Evolutionary conservation across 108 stramenopile genomes (phyloP).

Genomic region (Aurantiochytrium sp.): DNA sequence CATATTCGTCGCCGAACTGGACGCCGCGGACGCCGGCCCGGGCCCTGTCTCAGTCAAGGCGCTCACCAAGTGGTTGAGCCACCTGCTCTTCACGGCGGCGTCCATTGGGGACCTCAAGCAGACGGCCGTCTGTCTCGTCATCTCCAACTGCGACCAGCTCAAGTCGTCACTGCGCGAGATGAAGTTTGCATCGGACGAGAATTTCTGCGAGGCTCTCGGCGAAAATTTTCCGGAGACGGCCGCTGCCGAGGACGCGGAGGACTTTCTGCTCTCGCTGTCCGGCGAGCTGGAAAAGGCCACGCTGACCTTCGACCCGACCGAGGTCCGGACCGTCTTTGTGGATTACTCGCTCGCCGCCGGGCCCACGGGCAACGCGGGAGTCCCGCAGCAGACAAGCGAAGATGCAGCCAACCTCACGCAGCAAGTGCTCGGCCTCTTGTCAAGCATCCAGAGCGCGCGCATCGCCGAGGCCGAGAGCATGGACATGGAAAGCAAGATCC

Average conservation of each 20-base stretch:
- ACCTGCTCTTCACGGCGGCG: background rate
- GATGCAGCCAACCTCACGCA: background rate
- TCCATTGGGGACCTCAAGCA: background rate
- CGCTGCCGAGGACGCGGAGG: background rate
- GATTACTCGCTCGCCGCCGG: background rate
- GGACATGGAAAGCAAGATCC: background rate
- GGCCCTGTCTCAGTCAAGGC: background rate
- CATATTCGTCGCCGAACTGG: background rate
- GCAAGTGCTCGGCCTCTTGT: background rate
- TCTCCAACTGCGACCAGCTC: background rate
- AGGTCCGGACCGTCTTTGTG: slow-evolving; percentile 4
- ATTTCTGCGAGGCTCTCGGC: background rate
- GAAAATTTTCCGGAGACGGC: background rate
- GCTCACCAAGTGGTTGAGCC: background rate
- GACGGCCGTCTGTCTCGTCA: background rate
- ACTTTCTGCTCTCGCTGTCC: background rate
- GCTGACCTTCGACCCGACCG: background rate
- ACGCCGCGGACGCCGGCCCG: background rate
- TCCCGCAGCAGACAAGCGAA: background rate
- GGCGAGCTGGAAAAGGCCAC: slow-evolving; percentile 2
- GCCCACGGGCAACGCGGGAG: too few species aligned
- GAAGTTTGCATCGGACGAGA: background rate
- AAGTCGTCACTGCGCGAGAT: background rate
- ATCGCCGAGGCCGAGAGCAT: background rate
- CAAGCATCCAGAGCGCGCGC: background rate